Conservation (phyloP, 495 filamentous ascomycete species). For the Opeltia flavorubescens region DNA sequence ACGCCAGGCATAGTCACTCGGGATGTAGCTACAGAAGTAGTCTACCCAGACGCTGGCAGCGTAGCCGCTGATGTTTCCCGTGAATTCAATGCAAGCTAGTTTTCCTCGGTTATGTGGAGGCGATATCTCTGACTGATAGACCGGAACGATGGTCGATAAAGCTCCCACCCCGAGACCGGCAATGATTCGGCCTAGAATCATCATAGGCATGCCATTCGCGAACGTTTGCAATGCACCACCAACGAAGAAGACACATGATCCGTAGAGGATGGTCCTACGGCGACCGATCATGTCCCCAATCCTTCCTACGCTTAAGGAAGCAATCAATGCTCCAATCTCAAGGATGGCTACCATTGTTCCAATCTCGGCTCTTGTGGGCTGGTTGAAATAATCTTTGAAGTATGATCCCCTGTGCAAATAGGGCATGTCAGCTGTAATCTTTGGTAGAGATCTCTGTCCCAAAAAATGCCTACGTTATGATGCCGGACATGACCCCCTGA, state of each 20-base stretch:
- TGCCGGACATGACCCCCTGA: constrained; percentile 97
- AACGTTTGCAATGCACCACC: constrained; percentile 79
- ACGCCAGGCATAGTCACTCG: constrained; percentile 78
- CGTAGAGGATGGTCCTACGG: constrained; percentile 82
- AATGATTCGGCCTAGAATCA: constrained; percentile 80
- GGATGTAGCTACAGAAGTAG: constrained; percentile 88
- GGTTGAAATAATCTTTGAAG: constrained; percentile 84
- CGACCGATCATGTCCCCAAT: constrained; percentile 88
- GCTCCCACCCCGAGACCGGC: constrained; percentile 91
- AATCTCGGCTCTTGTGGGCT: constrained; percentile 69
- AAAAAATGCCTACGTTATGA: constrained; percentile 70
- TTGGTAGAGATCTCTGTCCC: background rate
- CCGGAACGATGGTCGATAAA: constrained; percentile 90
- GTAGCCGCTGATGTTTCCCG: constrained; percentile 91
- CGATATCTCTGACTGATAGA: constrained; percentile 97
- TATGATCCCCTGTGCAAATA: constrained; percentile 47
- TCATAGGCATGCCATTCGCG: constrained; percentile 72
- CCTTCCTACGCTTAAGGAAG: constrained; percentile 75
- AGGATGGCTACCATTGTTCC: constrained; percentile 96
- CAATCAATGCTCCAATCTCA: constrained; percentile 83
- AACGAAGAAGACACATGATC: constrained; percentile 80
- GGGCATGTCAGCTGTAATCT: constrained; percentile 11
- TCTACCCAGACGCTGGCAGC: constrained; percentile 96
- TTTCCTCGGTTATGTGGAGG: constrained; percentile 92
- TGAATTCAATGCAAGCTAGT: constrained; percentile 94